Evolutionary conservation across 129 eudicot genomes (phyloP), one percentile per base, ranked within the genome.

Genomic region (Sambucus nigra): DNA sequence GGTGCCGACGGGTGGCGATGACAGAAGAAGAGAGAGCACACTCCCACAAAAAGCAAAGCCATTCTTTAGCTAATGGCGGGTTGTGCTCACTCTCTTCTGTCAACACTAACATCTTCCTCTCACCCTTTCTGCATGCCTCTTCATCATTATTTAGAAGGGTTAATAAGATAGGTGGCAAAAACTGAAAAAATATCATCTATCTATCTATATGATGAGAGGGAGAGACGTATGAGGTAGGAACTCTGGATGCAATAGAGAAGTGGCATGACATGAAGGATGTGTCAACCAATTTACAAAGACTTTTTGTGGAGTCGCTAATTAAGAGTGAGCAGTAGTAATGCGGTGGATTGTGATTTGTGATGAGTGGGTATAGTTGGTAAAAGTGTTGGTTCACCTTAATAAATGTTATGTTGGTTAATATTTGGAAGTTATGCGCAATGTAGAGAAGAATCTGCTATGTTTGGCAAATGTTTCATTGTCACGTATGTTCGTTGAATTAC

Each of bases 61-160:
- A 16, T 14, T 61, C 51, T 47, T 55, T 47, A 49, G 52, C 68
- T 38, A 47, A 64, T 74, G 71, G 65, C 68, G 55, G 75, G 51
- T 57, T 69, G 75, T 64, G 75, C 80, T 69, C 80, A 29, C 71
- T 64, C 80, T 74, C 80, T 74, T 74, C 80, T 69, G 80, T 74
- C 80, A 74, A 69, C 75, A 55, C 42, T 35, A 12, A 55, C 60
- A 33, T 55, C 10, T 55, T 14, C 4, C 13, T 19, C 20, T 42
- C 48, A 13, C 5, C 20, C 48, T 16, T n/a, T 15, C 48, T 42
- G 15, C 48, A 42, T 20, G 14, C 16, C 48, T 35, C 42, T 35
- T 35, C 42, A 35, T 35, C 42, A 35, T 2, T 7, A 7, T 7
- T 35, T 35, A n/a, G n/a, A n/a, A n/a, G n/a, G n/a, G n/a, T n/a